Evolutionary conservation across 768 basidiomycete genomes (phyloP).

Genomic region (Tricholoma flavovirens): DNA sequence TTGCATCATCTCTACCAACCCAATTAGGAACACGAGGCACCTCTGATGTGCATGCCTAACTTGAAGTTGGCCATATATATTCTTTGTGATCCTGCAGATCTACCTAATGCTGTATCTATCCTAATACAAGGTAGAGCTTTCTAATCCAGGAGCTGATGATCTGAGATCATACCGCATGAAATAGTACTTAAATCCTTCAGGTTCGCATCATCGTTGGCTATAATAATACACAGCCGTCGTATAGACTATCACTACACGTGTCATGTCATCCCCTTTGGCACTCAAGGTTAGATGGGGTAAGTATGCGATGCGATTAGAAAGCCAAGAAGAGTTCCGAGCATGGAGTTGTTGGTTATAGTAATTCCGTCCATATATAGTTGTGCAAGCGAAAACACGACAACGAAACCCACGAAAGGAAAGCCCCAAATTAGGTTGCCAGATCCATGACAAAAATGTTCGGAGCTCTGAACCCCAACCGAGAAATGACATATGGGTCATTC

Average conservation of each 20-base stretch:
- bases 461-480: constrained; percentile 69
- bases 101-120: background rate
- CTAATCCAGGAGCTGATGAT: background rate
- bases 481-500: constrained; percentile 53
- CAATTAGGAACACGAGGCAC: background rate
- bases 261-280: background rate
- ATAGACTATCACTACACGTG: no score
- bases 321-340: background rate
- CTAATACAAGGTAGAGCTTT: background rate
- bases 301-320: background rate
- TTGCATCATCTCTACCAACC: background rate
- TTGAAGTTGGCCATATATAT: no score
- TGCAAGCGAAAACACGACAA: constrained; percentile 3
- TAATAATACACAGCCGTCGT: no score
- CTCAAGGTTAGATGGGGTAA: background rate
- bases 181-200: no score
- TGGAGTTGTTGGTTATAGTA: background rate
- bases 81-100: background rate
- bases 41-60: background rate
- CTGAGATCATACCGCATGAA: no score
- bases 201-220: no score
- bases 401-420: background rate
- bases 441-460: constrained; percentile 78
- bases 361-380: background rate
- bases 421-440: constrained; percentile 35